These are phyloP conservation scores for Cylindrotheca closterium DNA, from an alignment of 108 stramenopile genomes.

Conservation along the genomic window DNA sequence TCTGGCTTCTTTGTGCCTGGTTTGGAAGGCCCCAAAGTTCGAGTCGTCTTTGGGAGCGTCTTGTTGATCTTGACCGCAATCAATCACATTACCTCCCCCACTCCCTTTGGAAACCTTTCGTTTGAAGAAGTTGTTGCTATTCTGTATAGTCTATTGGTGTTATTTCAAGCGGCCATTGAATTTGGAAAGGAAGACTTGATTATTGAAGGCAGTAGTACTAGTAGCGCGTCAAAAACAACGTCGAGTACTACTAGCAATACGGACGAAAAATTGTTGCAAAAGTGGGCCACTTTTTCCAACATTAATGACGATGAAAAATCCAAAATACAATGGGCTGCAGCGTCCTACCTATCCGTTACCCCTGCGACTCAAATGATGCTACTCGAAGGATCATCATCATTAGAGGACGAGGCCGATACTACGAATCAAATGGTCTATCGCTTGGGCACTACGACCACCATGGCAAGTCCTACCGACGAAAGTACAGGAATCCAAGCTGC, in stretches of 20 bases:
- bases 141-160: constrained; percentile 51
- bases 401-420: neutral
- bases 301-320: constrained; percentile 18
- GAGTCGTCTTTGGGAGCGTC: constrained; percentile 59
- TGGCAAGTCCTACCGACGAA: neutral
- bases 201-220: neutral
- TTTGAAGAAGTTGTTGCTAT: constrained; percentile 54
- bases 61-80: constrained; percentile 48
- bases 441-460: constrained; percentile 5
- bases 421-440: constrained; percentile 20
- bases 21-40: constrained; percentile 87
- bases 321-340: constrained; percentile 49
- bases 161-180: constrained; percentile 79
- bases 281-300: constrained; percentile 18
- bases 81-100: constrained; percentile 37
- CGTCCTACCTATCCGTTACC: constrained; percentile 47
- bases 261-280: constrained; percentile 13
- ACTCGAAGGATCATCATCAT: constrained; percentile 9
- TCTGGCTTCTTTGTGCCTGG: constrained; percentile 96
- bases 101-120: constrained; percentile 4
- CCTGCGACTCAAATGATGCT: constrained; percentile 48
- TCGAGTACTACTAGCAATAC: neutral
- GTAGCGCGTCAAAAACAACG: neutral
- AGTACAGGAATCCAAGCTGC: constrained; percentile 24
- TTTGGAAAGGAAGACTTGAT: constrained; percentile 46